Base-by-base conservation (phyloP, 2,329 filamentous ascomycete genomes). In the Monosporascus ibericus region DNA sequence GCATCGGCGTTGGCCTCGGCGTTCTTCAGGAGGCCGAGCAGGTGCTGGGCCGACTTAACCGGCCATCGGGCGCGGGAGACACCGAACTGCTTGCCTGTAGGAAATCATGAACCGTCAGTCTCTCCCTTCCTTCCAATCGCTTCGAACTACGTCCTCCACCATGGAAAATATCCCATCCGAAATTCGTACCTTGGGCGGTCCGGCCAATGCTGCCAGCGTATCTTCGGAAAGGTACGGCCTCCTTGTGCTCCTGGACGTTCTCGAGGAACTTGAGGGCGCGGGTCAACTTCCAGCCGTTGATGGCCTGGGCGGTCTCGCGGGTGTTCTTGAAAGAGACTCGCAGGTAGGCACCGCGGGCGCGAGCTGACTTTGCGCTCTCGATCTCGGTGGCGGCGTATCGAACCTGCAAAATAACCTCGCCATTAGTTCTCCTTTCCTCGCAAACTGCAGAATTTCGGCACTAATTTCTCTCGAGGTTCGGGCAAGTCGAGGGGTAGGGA, bases 321-420 rank as follows among this genome's bases (percentile, higher is more conserved):
- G 94, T 99, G 87, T 99, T 99, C 88, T 99, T 99, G 90, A 96
- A 99, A 69, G 90, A 95, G 69, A 97, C 92, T 75, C 94, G 91
- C 70, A 99, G 89, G 85, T 97, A 99, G 75, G 92, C 91, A 78
- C 95, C 94, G 79, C 94, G 92, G 74, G 92, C 88, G 82, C 92
- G 90, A 78, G 94, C 94, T 80, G 90, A 95, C 85, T 96, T 96
- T 68, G 86, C 83, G 76, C 86, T 79, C 70, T 87, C 81, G 75
- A 95, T 92, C 75, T 91, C 84, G 72, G 86, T 89, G 74, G 88
- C 88, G 78, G 90, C 90, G 91, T 96, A 96, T 79, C 92, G 90
- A 83, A 95, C 90, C 91, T 95, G 71, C 53, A 60, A 40, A 57
- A 48, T 40, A 54, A 30, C 8, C 47, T 47, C 42, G 44, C 51